phyloP scores from a whole-genome alignment of 2,329 filamentous ascomycete species.

The Graphilbum sp. region DNA sequence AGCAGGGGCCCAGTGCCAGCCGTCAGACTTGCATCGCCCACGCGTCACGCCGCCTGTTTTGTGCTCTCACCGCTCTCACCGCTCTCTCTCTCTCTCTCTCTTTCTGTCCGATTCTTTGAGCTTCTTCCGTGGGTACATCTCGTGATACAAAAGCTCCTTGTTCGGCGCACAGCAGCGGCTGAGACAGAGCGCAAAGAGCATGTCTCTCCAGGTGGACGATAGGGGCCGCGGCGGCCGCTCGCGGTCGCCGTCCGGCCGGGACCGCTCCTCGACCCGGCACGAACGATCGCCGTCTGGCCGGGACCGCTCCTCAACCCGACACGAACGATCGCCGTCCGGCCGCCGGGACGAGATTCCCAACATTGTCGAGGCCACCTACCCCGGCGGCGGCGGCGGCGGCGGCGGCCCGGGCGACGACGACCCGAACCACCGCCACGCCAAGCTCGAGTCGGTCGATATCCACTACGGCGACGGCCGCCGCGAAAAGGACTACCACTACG shows the following conservation, averaged over 20 bases:
- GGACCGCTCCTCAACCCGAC: constrained; percentile 15
- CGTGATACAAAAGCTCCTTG: too few species aligned
- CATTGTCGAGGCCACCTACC: constrained; percentile 28
- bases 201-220: constrained; percentile 36
- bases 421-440: constrained; percentile 20
- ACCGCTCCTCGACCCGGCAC: constrained; percentile 12
- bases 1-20: too few species aligned
- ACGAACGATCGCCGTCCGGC: too few species aligned
- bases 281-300: constrained; percentile 7
- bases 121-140: too few species aligned
- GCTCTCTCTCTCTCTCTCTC: too few species aligned
- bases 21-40: too few species aligned
- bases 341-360: constrained; percentile 12
- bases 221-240: constrained; percentile 27
- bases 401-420: constrained; percentile 16
- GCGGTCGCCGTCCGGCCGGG: constrained; percentile 25
- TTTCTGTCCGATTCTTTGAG: too few species aligned
- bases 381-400: constrained; percentile 19
- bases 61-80: too few species aligned
- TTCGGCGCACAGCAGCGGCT: too few species aligned
- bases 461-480: constrained; percentile 12
- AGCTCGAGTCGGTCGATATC: constrained; percentile 18
- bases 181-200: constrained; percentile 11
- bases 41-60: too few species aligned
- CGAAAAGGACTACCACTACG: constrained; percentile 12